Evolutionary conservation across 2,329 filamentous ascomycete species (phyloP).

Genomic region (Colletotrichum sp.): DNA sequence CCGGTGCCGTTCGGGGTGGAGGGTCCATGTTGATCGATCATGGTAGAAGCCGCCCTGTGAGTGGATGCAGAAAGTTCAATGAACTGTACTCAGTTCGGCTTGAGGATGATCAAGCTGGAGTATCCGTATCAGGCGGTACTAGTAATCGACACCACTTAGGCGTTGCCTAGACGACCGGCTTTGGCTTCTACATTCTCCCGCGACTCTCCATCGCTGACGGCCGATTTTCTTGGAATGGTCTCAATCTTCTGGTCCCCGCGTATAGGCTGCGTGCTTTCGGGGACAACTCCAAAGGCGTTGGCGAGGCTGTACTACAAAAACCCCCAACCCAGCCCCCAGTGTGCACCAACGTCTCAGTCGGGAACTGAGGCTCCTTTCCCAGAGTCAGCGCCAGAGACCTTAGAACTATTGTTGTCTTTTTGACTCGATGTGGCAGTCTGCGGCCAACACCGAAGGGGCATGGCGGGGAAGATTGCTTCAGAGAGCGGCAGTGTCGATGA

Average conservation of each 20-base stretch:
- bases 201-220: not conserved
- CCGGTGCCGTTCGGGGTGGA: not conserved
- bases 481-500: accelerated
- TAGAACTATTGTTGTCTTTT: not conserved
- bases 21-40: accelerated
- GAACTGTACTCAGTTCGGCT: not conserved
- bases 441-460: not conserved
- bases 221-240: not conserved
- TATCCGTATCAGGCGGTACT: not conserved
- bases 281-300: not conserved
- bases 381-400: not conserved
- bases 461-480: accelerated
- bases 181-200: not conserved
- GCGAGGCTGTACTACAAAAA: not conserved
- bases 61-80: not conserved
- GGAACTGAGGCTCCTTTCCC: not conserved
- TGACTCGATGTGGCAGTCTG: not conserved
- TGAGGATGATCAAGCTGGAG: not conserved
- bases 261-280: not conserved
- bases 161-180: not conserved
- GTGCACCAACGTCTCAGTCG: not conserved
- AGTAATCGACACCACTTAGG: not conserved
- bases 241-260: not conserved
- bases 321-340: not conserved
- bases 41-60: not conserved